Evolutionary conservation across 176 grass and related monocot species (phyloP).

Genomic region (Bonia amplexicaulis): DNA sequence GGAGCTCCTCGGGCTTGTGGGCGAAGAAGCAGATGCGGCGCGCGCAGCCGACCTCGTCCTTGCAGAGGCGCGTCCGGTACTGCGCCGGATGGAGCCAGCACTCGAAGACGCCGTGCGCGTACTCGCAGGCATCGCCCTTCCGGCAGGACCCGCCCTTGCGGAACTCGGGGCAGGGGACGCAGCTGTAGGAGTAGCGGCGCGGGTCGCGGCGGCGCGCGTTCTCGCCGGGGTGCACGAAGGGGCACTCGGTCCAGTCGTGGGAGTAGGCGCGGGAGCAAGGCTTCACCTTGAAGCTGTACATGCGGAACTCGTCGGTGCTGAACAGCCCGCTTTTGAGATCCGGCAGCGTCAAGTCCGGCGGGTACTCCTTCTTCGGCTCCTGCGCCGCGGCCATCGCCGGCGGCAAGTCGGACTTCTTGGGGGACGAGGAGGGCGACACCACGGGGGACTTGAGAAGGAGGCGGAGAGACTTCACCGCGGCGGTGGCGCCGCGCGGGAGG

Average conservation of each 20-base stretch:
- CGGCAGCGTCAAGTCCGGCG: slow-evolving; percentile 75
- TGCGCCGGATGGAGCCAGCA: slow-evolving; percentile 90
- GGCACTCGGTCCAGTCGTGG: slow-evolving; percentile 99
- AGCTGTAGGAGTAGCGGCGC: slow-evolving; percentile 85
- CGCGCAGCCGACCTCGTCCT: slow-evolving; percentile 72
- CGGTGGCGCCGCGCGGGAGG: slow-evolving; percentile 41
- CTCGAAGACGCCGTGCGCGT: slow-evolving; percentile 90
- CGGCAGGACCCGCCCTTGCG: slow-evolving; percentile 77
- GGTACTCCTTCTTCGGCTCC: slow-evolving; percentile 80
- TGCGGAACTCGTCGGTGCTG: slow-evolving; percentile 90
- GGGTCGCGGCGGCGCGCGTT: slow-evolving; percentile 94
- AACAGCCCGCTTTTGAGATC: slow-evolving; percentile 93
- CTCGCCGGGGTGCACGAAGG: slow-evolving; percentile 96
- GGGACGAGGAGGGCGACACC: slow-evolving; percentile 25
- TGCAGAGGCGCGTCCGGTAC: slow-evolving; percentile 74
- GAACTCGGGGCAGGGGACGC: slow-evolving; percentile 94
- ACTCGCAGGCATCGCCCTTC: slow-evolving; percentile 75
- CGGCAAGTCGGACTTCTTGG: slow-evolving; percentile 42
- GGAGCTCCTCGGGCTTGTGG: slow-evolving; percentile 79
- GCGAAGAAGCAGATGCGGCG: slow-evolving; percentile 89
- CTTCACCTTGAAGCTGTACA: slow-evolving; percentile 96
- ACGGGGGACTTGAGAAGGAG: slow-evolving; percentile 36
- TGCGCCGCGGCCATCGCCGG: not conserved
- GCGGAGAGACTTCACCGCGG: slow-evolving; percentile 27
- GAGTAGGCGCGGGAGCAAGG: slow-evolving; percentile 97